A percentile compares a stretch with the other conserved stretches of the same genome.
Evolutionary conservation across 2,329 filamentous ascomycete species (phyloP).

Genomic region (Aureobasidium sp.): DNA sequence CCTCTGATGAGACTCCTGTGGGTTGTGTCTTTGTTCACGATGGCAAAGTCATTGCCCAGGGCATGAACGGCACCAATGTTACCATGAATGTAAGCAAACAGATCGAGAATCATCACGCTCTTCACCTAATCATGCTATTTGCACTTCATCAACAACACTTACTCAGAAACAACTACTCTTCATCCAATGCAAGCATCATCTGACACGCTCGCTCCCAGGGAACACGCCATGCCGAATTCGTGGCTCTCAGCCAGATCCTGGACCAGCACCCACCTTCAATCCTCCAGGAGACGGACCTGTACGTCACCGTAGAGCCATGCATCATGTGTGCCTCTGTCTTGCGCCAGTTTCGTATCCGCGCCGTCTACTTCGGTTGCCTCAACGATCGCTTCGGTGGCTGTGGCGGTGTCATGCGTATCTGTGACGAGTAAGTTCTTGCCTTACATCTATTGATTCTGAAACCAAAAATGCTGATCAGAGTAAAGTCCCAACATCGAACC

Average conservation of each 20-base stretch:
- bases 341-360: slow-evolving; percentile 76
- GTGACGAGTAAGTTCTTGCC: slow-evolving; percentile 49
- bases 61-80: slow-evolving; percentile 95
- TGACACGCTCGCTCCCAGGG: slow-evolving; percentile 44
- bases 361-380: slow-evolving; percentile 88
- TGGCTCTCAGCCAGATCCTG: slow-evolving; percentile 65
- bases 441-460: background rate
- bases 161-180: background rate
- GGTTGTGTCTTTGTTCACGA: slow-evolving; percentile 87
- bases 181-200: background rate
- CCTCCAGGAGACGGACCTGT: slow-evolving; percentile 68
- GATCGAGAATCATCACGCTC: background rate
- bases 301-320: slow-evolving; percentile 96
- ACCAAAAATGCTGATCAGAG: background rate
- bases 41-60: slow-evolving; percentile 69
- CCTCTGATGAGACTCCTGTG: slow-evolving; percentile 86
- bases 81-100: slow-evolving; percentile 53
- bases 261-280: slow-evolving; percentile 57
- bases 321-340: slow-evolving; percentile 97
- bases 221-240: slow-evolving; percentile 90
- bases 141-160: background rate
- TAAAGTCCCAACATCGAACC: slow-evolving; percentile 57
- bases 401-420: slow-evolving; percentile 83
- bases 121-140: too few species aligned
- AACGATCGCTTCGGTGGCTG: slow-evolving; percentile 98